Evolutionary conservation across 371 early-diverging fungal species (phyloP).

Genomic region (Mortierella sp.): DNA sequence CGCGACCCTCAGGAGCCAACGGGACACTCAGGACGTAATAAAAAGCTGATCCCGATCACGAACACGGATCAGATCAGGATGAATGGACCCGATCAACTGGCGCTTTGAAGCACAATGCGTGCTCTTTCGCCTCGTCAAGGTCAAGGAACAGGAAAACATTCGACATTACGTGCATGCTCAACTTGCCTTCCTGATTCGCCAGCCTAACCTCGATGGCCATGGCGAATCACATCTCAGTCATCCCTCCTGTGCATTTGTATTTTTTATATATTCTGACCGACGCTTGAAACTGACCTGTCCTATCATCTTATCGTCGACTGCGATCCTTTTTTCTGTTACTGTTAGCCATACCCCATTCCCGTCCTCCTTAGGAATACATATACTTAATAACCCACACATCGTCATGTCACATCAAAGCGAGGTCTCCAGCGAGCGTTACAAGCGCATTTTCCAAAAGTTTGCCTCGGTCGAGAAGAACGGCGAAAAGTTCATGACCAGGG

Average conservation of each 20-base stretch:
- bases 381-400: slow-evolving; percentile 11
- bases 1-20: background rate
- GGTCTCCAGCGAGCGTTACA: slow-evolving; percentile 60
- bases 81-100: background rate
- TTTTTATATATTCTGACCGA: background rate
- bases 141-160: background rate
- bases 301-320: background rate
- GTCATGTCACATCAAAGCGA: slow-evolving; percentile 38
- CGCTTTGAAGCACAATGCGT: background rate
- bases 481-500: slow-evolving; percentile 68
- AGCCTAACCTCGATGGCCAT: background rate
- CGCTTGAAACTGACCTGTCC: background rate
- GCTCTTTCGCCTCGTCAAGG: background rate
- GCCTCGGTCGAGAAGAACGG: slow-evolving; percentile 74
- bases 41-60: background rate
- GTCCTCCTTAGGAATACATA: background rate
- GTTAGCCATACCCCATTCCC: background rate
- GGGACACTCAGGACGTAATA: background rate
- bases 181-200: background rate
- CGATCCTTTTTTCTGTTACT: background rate
- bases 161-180: background rate
- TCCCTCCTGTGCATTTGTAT: background rate
- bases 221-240: background rate
- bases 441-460: slow-evolving; percentile 72
- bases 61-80: slow-evolving; percentile 2